Base-by-base conservation (phyloP, 306 rosid genomes). In the Notholithocarpus densiflorus region DNA sequence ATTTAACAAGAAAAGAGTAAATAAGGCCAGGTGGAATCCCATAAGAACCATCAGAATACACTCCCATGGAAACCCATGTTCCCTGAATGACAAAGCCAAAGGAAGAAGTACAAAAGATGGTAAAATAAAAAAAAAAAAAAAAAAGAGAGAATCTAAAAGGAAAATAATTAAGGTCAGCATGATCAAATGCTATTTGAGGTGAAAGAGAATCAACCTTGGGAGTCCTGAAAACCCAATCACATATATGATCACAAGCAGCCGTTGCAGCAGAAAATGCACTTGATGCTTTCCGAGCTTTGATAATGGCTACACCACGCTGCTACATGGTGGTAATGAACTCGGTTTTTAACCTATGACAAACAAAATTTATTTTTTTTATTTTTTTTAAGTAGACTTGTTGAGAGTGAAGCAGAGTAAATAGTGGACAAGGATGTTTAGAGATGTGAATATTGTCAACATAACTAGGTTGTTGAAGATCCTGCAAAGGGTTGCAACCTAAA, bases 1-100 rank as follows among this genome's bases (percentile, higher is more conserved):
- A 93, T 43, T 92, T 90, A 56, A 95, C 97, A 7, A 93, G 99
- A 73, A 93, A 95, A 15, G 98, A 95, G 91, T 91, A 95, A 32
- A 92, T 84, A 74, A 95, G 92, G 29, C 98, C 92, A 68, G 82
- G 71, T 79, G 86, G 89, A 26, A 93, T 78, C 6, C 92, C 96
- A 86, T 91, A 95, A 73, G 97, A 95, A 13, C 97, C 98, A 80
- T 93, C 96, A 65, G 92, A 89, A 76, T 86, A 91, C 74, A 91
- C 98, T 73, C 99, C 98, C 99, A 95, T 91, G 54, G 97, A 92
- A 37, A 94, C 97, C 94, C 93, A 90, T 56, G 86, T 87, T 57
- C 89, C 97, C 97, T 92, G 56, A 69, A 76, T 45, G 57, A 48
- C 51, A 48, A 60, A 79, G 34, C 24, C 56, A 75, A 74, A 62